A percentile compares a stretch with the other conserved stretches of the same genome.
Evolutionary conservation across 2,329 filamentous ascomycete species (phyloP).

Genomic region (Fusarium luffae): DNA sequence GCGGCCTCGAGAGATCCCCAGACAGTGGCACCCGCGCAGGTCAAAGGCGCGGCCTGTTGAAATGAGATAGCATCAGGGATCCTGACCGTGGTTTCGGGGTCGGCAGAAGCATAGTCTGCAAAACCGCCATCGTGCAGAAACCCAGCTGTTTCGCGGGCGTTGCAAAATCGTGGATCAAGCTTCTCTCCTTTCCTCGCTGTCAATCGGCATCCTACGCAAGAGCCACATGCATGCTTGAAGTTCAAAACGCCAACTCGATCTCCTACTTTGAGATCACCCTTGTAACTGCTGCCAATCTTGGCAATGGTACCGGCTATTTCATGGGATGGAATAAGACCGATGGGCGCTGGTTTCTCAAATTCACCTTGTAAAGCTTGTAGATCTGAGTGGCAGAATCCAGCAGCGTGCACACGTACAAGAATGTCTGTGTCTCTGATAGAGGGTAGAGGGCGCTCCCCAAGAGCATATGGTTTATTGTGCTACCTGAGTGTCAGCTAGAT

Average conservation of each 20-base stretch:
- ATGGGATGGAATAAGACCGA: constrained; percentile 14
- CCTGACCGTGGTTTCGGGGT: not conserved
- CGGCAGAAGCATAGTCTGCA: constrained; percentile 9
- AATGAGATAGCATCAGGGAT: constrained; percentile 1
- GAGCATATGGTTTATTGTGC: constrained; percentile 19
- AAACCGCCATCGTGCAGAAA: constrained; percentile 16
- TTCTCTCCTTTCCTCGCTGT: not conserved
- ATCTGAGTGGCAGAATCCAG: constrained; percentile 21
- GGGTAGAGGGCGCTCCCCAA: not conserved
- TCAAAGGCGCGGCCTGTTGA: constrained; percentile 7
- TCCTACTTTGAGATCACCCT: not conserved
- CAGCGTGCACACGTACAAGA: constrained; percentile 3
- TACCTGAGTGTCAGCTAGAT: not conserved
- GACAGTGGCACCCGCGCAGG: constrained; percentile 13
- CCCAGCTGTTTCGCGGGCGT: constrained; percentile 2
- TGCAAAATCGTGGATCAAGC: constrained; percentile 11
- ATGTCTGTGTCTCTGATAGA: constrained; percentile 7
- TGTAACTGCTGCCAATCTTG: not conserved
- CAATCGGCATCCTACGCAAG: constrained; percentile 11
- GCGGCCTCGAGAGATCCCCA: constrained; percentile 13
- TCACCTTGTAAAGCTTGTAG: constrained; percentile 15
- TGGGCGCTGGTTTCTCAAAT: constrained; percentile 17
- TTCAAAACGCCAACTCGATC: constrained; percentile 16
- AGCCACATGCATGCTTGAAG: constrained; percentile 11
- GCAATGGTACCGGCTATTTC: not conserved